Conservation (phyloP, 2,329 filamentous ascomycete species). For the Trichoderma sp. region DNA sequence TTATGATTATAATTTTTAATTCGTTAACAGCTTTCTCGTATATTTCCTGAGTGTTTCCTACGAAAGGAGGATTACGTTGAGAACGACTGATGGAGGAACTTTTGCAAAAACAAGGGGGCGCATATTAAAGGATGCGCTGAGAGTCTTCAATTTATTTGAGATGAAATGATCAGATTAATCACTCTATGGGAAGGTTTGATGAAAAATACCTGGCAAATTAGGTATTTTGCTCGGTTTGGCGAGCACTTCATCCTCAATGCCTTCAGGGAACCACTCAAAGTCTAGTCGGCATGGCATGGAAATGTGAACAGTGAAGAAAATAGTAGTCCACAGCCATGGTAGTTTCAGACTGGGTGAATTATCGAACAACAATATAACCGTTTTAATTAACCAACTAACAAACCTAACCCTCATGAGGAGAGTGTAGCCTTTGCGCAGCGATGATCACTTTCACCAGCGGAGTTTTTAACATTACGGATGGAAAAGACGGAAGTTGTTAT, state of each 20-base stretch:
- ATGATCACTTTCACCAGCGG: neutral
- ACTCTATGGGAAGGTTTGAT: neutral
- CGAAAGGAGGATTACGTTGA: neutral
- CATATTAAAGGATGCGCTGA: neutral
- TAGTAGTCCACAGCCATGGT: neutral
- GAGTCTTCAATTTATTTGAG: neutral
- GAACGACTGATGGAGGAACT: neutral
- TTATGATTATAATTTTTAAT: neutral
- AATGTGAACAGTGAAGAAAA: neutral
- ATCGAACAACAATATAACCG: neutral
- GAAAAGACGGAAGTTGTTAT: neutral
- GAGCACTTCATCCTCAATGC: neutral
- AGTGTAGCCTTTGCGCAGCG: neutral
- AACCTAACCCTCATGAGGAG: neutral
- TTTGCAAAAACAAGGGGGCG: neutral
- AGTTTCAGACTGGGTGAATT: neutral
- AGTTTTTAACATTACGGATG: neutral
- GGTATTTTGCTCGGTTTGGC: neutral
- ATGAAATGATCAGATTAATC: neutral
- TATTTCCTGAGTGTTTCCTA: neutral
- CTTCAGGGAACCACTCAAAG: neutral
- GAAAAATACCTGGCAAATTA: neutral
- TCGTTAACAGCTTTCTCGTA: neutral
- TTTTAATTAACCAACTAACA: neutral
- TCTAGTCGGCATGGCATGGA: neutral